A percentile compares a stretch with the other conserved stretches of the same genome.
These are phyloP conservation scores for Sphaerosporella brunnea DNA, from an alignment of 495 filamentous ascomycete species.

Conservation along the genomic window DNA sequence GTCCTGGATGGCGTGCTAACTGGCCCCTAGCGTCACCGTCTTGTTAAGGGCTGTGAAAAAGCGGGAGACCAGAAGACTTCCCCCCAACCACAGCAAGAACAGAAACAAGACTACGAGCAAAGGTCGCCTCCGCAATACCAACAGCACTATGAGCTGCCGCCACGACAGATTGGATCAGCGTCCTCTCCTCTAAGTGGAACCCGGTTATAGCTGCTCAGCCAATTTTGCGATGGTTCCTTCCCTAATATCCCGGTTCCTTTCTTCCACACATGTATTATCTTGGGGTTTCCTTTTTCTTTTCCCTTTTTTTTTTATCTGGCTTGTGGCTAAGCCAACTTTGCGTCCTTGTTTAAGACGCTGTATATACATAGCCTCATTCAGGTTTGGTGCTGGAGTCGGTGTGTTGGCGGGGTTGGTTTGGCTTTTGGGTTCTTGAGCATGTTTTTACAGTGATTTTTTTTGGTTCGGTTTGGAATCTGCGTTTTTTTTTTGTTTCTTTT, in stretches of 20 bases:
- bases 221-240: not conserved
- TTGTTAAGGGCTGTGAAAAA: conserved; percentile 84
- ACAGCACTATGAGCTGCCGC: not conserved
- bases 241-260: not conserved
- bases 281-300: not conserved
- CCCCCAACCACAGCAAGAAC: not conserved
- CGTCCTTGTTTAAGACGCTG: not conserved
- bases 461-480: not conserved
- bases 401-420: not conserved
- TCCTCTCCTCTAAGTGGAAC: not conserved
- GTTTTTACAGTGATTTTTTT: not conserved
- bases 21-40: conserved; percentile 55
- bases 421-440: not conserved
- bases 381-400: not conserved
- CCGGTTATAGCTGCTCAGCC: not conserved
- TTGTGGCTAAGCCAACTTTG: not conserved
- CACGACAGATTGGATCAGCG: not conserved
- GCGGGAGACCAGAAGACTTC: conserved; percentile 22
- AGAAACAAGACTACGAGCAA: not conserved
- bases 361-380: not conserved
- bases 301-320: not conserved
- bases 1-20: conserved; percentile 21
- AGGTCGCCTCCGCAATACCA: not conserved
- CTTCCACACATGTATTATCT: not conserved
- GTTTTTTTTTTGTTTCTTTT: not conserved